A percentile compares a stretch with the other conserved stretches of the same genome.
phyloP scores from a whole-genome alignment of 2,329 filamentous ascomycete genomes.

The Phialophora expanda region DNA sequence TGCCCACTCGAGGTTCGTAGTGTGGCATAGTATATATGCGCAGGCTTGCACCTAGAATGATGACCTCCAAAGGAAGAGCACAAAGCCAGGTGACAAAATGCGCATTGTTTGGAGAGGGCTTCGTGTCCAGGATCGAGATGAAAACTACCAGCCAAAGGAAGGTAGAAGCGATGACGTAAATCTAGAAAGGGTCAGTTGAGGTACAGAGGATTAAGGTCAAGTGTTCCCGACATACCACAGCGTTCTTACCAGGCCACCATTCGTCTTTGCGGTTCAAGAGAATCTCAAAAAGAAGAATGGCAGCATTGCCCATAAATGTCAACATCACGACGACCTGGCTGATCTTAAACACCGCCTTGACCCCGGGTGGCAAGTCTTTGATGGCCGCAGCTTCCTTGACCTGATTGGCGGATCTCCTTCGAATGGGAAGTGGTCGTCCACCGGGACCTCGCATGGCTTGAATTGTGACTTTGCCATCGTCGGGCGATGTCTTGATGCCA shows the following conservation, averaged over 20 bases:
- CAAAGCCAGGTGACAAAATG: conserved; percentile 81
- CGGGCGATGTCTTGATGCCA: conserved; percentile 61
- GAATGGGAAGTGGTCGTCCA: conserved; percentile 82
- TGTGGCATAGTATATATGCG: conserved; percentile 71
- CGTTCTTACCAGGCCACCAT: conserved; percentile 83
- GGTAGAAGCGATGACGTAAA: conserved; percentile 81
- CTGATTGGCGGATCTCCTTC: conserved; percentile 57
- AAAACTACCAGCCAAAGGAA: conserved; percentile 87
- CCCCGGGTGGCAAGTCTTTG: conserved; percentile 66
- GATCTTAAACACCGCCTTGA: conserved; percentile 76
- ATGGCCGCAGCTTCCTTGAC: conserved; percentile 53
- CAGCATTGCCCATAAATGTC: conserved; percentile 76
- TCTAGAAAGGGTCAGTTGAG: conserved; percentile 56
- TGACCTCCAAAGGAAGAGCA: conserved; percentile 72
- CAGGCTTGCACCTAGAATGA: conserved; percentile 72
- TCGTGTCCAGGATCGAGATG: conserved; percentile 83
- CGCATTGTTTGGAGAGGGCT: conserved; percentile 76
- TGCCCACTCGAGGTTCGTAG: conserved; percentile 63
- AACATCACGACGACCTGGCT: conserved; percentile 72
- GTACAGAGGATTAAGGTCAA: not conserved
- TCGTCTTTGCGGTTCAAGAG: conserved; percentile 67
- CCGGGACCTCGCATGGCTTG: conserved; percentile 68
- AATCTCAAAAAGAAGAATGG: conserved; percentile 75
- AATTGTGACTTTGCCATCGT: conserved; percentile 47
- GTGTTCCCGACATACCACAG: conserved; percentile 64